A percentile compares a stretch with the other conserved stretches of the same genome.
Evolutionary conservation across 305 asterid species (phyloP).

Genomic region (Vinca major): DNA sequence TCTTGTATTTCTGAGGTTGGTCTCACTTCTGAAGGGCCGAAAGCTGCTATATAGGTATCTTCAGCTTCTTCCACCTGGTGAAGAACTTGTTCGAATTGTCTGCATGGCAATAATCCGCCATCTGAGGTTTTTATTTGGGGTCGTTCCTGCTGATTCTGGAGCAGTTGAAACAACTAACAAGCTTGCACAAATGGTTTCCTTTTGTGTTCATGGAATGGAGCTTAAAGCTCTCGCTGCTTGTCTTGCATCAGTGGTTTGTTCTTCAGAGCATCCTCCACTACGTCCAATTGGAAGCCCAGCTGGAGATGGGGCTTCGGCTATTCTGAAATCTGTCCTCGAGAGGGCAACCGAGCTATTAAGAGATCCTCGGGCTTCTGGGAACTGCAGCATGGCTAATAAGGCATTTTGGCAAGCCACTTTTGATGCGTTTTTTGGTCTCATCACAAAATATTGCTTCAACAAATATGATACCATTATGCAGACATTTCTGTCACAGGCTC

Average conservation of each 20-base stretch:
- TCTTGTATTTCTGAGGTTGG: conserved; percentile 64
- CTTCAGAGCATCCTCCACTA: conserved; percentile 90
- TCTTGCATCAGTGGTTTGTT: conserved; percentile 93
- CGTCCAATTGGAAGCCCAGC: conserved; percentile 80
- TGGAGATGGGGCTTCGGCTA: conserved; percentile 85
- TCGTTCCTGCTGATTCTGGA: conserved; percentile 55
- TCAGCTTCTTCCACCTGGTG: conserved; percentile 67
- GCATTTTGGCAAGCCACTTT: conserved; percentile 95
- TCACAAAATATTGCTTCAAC: conserved; percentile 66
- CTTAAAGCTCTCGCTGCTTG: conserved; percentile 86
- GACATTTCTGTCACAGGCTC: conserved; percentile 39
- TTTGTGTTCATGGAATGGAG: conserved; percentile 60
- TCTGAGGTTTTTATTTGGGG: conserved; percentile 71
- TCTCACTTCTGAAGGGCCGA: conserved; percentile 75
- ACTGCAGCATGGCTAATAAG: conserved; percentile 54
- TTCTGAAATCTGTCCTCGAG: conserved; percentile 72
- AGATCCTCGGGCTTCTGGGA: conserved; percentile 47
- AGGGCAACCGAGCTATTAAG: conserved; percentile 61
- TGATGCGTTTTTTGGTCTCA: conserved; percentile 70
- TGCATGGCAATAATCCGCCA: conserved; percentile 94
- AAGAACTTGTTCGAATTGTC: conserved; percentile 77
- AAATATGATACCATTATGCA: conserved; percentile 71
- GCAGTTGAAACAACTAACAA: conserved; percentile 39
- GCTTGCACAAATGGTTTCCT: conserved; percentile 53
- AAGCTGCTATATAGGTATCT: conserved; percentile 77